A percentile compares a stretch with the other conserved stretches of the same genome.
Conservation (phyloP, 192 early-diverging fungal species). For the Coemansia brasiliensis region DNA sequence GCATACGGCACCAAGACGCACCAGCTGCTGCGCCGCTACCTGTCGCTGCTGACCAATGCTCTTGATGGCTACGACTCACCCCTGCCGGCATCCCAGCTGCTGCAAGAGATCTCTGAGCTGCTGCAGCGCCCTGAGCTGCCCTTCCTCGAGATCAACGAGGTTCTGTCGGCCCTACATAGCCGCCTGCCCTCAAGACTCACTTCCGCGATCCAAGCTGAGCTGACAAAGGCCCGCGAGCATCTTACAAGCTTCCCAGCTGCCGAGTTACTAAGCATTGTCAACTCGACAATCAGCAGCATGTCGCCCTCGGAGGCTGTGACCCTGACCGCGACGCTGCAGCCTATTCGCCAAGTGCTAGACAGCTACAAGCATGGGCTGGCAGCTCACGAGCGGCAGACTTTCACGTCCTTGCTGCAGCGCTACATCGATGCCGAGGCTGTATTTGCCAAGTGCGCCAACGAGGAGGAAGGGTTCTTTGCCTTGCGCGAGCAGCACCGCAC, state of each 20-base stretch:
- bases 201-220: slow-evolving; percentile 50
- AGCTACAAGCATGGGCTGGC: slow-evolving; percentile 74
- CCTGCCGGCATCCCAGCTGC: slow-evolving; percentile 56
- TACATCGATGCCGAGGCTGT: slow-evolving; percentile 85
- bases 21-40: slow-evolving; percentile 71
- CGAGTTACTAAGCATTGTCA: slow-evolving; percentile 65
- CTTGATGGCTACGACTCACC: slow-evolving; percentile 85
- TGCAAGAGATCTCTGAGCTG: slow-evolving; percentile 71
- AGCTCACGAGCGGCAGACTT: slow-evolving; percentile 69
- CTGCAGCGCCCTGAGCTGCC: slow-evolving; percentile 80
- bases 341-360: slow-evolving; percentile 66
- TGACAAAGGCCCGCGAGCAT: slow-evolving; percentile 38
- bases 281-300: slow-evolving; percentile 54
- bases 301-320: slow-evolving; percentile 65
- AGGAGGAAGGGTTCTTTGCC: slow-evolving; percentile 82
- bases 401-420: slow-evolving; percentile 75
- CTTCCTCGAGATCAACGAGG: slow-evolving; percentile 75
- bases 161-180: slow-evolving; percentile 79
- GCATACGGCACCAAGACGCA: slow-evolving; percentile 85
- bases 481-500: slow-evolving; percentile 86
- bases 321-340: slow-evolving; percentile 64
- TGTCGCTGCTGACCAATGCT: slow-evolving; percentile 64
- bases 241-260: slow-evolving; percentile 67
- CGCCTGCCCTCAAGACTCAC: slow-evolving; percentile 79
- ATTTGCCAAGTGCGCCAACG: slow-evolving; percentile 69